phyloP scores from a whole-genome alignment of 2,329 filamentous ascomycete species.

The Cladobotryum mycophilum region DNA sequence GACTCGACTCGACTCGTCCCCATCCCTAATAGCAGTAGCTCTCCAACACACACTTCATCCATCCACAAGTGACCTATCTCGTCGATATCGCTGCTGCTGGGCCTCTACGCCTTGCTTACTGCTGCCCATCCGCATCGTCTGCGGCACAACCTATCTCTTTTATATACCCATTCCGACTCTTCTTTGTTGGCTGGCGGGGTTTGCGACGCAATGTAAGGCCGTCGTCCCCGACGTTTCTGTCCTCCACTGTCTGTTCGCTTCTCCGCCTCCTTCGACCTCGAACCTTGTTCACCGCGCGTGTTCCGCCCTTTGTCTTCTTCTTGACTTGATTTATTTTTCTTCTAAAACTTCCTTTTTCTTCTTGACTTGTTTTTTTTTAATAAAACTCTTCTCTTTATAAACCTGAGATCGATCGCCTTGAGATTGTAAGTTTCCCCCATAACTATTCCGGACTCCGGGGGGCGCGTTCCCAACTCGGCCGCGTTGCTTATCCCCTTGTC shows the following conservation, averaged over 20 bases:
- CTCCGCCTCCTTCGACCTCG: neutral
- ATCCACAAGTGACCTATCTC: neutral
- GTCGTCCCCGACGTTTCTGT: neutral
- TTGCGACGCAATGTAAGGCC: constrained; percentile 14
- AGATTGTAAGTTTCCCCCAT: neutral
- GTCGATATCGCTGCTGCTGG: neutral
- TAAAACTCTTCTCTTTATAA: neutral
- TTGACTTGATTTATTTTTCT: neutral
- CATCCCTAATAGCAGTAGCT: neutral
- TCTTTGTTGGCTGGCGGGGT: constrained; percentile 6
- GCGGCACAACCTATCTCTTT: constrained; percentile 1
- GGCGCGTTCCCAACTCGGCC: neutral
- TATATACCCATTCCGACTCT: neutral
- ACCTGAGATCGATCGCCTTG: neutral
- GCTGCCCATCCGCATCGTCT: constrained; percentile 1
- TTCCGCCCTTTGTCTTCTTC: neutral
- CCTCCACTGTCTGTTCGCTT: neutral
- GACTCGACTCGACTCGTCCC: neutral
- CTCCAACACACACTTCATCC: neutral
- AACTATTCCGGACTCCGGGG: neutral
- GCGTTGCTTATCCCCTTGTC: neutral
- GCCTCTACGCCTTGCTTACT: neutral
- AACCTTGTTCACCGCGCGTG: constrained; percentile 1
- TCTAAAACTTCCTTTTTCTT: neutral
- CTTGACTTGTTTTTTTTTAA: neutral